Evolutionary conservation across 805 yeast species (phyloP).

Genomic region (Wickerhamiella dianesei): DNA sequence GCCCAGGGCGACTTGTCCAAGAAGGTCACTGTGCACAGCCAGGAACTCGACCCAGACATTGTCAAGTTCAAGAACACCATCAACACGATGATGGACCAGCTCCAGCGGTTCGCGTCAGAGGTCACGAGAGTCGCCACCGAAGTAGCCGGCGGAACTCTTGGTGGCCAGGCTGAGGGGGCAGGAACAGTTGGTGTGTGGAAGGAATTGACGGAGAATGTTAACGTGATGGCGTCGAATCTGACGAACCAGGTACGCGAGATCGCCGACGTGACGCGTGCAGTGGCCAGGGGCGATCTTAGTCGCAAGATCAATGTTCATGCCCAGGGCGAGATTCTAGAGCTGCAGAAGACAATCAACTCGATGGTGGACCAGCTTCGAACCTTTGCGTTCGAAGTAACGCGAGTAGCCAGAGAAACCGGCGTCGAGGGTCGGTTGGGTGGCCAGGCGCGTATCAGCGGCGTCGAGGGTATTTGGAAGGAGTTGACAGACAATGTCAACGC

Average conservation of each 20-base stretch:
- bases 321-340: conserved; percentile 75
- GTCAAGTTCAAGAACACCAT: conserved; percentile 67
- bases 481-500: conserved; percentile 79
- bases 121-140: conserved; percentile 80
- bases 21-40: conserved; percentile 59
- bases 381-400: conserved; percentile 74
- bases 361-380: conserved; percentile 79
- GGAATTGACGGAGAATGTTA: conserved; percentile 72
- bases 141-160: conserved; percentile 79
- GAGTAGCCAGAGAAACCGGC: conserved; percentile 82
- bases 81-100: conserved; percentile 80
- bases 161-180: conserved; percentile 75
- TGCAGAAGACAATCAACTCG: conserved; percentile 75
- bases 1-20: conserved; percentile 80
- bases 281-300: conserved; percentile 73
- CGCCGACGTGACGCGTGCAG: conserved; percentile 81
- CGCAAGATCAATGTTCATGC: conserved; percentile 81
- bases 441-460: conserved; percentile 66
- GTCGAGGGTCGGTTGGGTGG: conserved; percentile 83
- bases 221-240: conserved; percentile 78
- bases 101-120: conserved; percentile 67
- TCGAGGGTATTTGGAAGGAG: conserved; percentile 80
- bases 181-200: conserved; percentile 88
- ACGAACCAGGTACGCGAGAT: conserved; percentile 84
- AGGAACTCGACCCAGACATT: conserved; percentile 67